Conservation (phyloP, 139 green algal genomes). For the Spirogloea muscicola region DNA sequence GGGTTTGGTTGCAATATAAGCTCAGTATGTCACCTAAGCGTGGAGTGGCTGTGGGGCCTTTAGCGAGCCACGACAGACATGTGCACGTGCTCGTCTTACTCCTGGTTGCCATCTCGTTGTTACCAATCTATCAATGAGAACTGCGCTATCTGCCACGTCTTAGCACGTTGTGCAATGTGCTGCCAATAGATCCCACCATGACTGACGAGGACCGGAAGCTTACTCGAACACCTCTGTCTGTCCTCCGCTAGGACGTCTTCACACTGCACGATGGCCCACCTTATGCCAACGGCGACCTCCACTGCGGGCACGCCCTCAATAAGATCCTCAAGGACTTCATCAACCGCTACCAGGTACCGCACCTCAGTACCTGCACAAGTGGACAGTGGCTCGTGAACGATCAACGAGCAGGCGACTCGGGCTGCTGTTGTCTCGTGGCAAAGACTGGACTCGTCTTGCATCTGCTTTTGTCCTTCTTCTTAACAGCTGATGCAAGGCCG, state of each 20-base stretch:
- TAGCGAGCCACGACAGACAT: background rate
- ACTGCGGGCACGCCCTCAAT: slow-evolving; percentile 97
- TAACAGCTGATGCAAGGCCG: slow-evolving; percentile 32
- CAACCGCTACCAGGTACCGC: slow-evolving; percentile 57
- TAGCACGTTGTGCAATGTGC: background rate
- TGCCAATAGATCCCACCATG: too few species aligned
- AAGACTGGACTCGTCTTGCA: background rate
- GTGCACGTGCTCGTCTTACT: background rate
- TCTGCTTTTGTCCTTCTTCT: background rate
- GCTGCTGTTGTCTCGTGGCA: background rate
- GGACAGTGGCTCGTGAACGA: background rate
- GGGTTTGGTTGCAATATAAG: background rate
- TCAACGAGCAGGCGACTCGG: background rate
- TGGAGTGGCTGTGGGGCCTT: background rate
- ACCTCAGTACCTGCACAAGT: too few species aligned
- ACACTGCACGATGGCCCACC: slow-evolving; percentile 96
- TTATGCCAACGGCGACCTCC: slow-evolving; percentile 96
- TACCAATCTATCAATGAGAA: background rate
- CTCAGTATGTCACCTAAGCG: background rate
- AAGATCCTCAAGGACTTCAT: slow-evolving; percentile 99
- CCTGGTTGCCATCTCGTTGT: background rate
- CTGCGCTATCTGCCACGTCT: background rate
- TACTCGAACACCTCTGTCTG: background rate
- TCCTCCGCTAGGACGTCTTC: slow-evolving; percentile 57
- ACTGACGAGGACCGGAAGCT: too few species aligned